Percentiles rank a stretch among this genome's conserved stretches.
These are phyloP conservation scores for Santalum album DNA, from an alignment of 164 flowering plant genomes.

Conservation along the genomic window DNA sequence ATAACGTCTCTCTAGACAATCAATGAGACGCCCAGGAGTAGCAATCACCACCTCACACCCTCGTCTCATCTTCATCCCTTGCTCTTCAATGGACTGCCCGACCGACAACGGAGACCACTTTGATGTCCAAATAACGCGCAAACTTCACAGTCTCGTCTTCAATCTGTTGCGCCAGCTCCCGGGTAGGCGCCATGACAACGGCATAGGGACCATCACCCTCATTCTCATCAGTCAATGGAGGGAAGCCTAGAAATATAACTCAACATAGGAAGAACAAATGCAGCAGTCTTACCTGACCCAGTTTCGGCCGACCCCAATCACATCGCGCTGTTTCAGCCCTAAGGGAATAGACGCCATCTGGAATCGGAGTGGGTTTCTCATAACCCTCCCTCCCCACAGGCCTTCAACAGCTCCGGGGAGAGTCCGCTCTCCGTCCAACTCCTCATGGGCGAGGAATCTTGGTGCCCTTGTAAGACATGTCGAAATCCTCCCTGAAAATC, in stretches of 20 bases:
- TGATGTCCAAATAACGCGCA: conserved; percentile 71
- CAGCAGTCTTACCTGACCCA: conserved; percentile 93
- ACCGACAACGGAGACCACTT: conserved; percentile 81
- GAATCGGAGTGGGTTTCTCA: conserved; percentile 77
- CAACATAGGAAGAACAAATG: conserved; percentile 90
- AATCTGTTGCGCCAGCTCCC: conserved; percentile 91
- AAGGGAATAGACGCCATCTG: conserved; percentile 93
- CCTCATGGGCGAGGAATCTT: conserved; percentile 82
- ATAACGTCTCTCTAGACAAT: conserved; percentile 72
- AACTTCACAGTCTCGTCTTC: conserved; percentile 86
- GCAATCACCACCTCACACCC: conserved; percentile 91
- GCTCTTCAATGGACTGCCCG: conserved; percentile 91
- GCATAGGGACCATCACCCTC: conserved; percentile 93
- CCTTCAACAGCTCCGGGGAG: conserved; percentile 52
- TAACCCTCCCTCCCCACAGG: conserved; percentile 77
- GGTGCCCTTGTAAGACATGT: conserved; percentile 81
- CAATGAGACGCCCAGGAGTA: conserved; percentile 78
- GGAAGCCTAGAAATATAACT: conserved; percentile 65
- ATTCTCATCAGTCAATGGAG: conserved; percentile 71
- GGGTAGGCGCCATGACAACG: conserved; percentile 90
- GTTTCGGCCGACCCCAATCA: conserved; percentile 90
- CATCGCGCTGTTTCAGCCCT: conserved; percentile 83
- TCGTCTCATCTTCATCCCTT: conserved; percentile 70
- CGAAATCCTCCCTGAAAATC: conserved; percentile 79
- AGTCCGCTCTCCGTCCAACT: conserved; percentile 68